Conservation (phyloP, 2,329 filamentous ascomycete genomes). For the Neonectria punicea region DNA sequence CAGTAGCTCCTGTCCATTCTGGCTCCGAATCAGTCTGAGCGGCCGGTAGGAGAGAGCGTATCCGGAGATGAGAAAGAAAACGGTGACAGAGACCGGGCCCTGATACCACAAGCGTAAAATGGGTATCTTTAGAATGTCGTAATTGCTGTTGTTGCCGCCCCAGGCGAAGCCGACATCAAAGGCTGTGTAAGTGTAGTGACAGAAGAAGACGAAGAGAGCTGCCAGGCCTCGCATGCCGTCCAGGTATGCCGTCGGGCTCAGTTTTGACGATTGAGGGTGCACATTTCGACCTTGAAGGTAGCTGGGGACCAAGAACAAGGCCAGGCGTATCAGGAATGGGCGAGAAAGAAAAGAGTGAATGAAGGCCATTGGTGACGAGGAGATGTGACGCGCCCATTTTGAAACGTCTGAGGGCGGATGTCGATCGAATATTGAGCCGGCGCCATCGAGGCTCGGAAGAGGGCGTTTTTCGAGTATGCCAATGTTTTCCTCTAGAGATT, state of each 20-base stretch:
- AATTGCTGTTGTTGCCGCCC: constrained; percentile 56
- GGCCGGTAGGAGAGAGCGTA: constrained; percentile 67
- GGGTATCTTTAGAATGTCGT: constrained; percentile 61
- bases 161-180: constrained; percentile 63
- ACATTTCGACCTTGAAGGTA: constrained; percentile 59
- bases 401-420: not conserved
- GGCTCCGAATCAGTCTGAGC: constrained; percentile 55
- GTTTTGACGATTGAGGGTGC: constrained; percentile 50
- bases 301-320: constrained; percentile 61
- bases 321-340: constrained; percentile 39
- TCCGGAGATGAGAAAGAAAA: constrained; percentile 72
- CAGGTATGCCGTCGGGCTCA: constrained; percentile 65
- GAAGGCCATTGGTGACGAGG: constrained; percentile 3
- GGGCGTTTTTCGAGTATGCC: not conserved
- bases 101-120: constrained; percentile 64
- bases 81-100: constrained; percentile 65
- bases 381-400: constrained; percentile 1
- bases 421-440: not conserved
- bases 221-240: constrained; percentile 68
- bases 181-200: constrained; percentile 64
- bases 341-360: constrained; percentile 2
- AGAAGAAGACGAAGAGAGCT: constrained; percentile 66
- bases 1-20: constrained; percentile 51
- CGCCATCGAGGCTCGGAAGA: not conserved
- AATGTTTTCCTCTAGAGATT: constrained; percentile 10